Evolutionary conservation across 1,284 basidiomycete genomes (phyloP).

Genomic region (Heterobasidion irregulare): DNA sequence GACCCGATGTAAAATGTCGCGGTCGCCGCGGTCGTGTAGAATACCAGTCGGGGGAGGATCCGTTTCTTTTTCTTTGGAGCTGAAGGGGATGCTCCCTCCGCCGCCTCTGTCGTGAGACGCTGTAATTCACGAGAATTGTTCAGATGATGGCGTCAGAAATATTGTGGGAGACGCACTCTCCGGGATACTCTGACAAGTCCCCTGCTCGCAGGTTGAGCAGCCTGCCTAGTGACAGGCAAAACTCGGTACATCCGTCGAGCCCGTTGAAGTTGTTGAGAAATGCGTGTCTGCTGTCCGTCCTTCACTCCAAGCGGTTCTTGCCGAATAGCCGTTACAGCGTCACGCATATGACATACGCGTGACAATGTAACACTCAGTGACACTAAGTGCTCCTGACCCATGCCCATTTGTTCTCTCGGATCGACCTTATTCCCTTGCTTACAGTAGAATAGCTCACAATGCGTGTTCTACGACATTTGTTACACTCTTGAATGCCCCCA

Average conservation of each 20-base stretch:
- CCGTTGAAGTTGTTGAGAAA: not conserved
- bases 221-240: slow-evolving; percentile 44
- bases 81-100: slow-evolving; percentile 17
- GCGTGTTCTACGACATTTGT: too few species aligned
- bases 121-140: slow-evolving; percentile 17
- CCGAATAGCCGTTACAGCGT: not conserved
- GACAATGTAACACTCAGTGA: too few species aligned
- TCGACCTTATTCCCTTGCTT: too few species aligned
- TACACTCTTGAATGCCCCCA: too few species aligned
- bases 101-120: slow-evolving; percentile 50
- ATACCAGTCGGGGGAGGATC: slow-evolving; percentile 41
- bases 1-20: slow-evolving; percentile 77
- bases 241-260: slow-evolving; percentile 46
- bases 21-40: slow-evolving; percentile 57
- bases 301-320: not conserved
- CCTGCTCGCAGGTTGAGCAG: slow-evolving; percentile 35
- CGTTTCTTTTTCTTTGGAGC: slow-evolving; percentile 45
- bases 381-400: too few species aligned
- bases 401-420: too few species aligned
- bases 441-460: too few species aligned
- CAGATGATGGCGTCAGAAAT: slow-evolving; percentile 1
- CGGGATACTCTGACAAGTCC: slow-evolving; percentile 38
- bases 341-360: not conserved
- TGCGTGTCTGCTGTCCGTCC: not conserved
- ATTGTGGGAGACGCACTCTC: slow-evolving; percentile 35